Evolutionary conservation across 306 rosid species (phyloP).

Genomic region (Vigna angularis): DNA sequence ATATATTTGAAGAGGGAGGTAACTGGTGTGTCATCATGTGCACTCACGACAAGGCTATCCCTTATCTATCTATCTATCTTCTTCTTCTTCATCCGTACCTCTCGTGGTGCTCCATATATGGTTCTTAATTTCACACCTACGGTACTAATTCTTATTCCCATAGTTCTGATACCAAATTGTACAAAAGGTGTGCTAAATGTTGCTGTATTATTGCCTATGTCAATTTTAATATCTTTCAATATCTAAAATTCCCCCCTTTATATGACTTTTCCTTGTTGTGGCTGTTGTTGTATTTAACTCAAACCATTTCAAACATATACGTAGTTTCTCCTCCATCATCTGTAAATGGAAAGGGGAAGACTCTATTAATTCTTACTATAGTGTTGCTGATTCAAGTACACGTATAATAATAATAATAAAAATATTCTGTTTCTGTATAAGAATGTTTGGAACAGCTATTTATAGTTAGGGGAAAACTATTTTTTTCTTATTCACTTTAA

Average conservation of each 20-base stretch:
- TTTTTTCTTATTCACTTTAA: too few relatives aligned
- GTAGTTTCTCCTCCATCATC: background rate
- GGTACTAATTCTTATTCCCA: constrained; percentile 4
- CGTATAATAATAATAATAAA: background rate
- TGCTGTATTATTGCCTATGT: constrained; percentile 11
- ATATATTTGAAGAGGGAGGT: background rate
- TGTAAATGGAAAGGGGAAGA: background rate
- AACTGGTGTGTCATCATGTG: background rate
- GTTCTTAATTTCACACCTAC: constrained; percentile 11
- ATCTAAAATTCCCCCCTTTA: background rate
- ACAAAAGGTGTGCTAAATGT: background rate
- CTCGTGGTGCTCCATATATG: background rate
- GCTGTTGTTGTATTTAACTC: background rate
- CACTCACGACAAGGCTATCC: background rate
- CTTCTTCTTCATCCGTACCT: background rate
- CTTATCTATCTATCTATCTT: too few relatives aligned
- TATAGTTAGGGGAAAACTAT: background rate
- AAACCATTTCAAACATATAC: background rate
- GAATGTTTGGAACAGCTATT: background rate
- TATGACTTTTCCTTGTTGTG: background rate
- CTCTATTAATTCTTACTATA: background rate
- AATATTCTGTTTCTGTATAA: background rate
- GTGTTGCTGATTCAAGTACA: background rate
- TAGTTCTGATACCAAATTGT: constrained; percentile 30
- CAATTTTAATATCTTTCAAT: constrained; percentile 9